These are phyloP conservation scores for Lagenidium giganteum DNA, from an alignment of 352 stramenopile species.

Conservation along the genomic window DNA sequence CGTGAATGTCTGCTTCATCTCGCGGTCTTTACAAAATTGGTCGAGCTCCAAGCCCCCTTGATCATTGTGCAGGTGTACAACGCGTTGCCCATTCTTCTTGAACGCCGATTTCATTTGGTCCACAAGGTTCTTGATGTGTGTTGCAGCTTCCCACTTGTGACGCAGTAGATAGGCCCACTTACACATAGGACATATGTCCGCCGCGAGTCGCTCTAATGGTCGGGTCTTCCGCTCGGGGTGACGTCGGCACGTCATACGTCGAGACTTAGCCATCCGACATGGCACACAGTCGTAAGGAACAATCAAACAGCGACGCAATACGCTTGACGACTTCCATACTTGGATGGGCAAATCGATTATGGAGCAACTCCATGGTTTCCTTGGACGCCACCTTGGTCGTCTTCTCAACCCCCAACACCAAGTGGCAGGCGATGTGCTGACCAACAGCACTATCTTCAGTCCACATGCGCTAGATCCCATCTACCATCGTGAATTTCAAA, in stretches of 20 bases:
- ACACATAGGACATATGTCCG: slow-evolving; percentile 4
- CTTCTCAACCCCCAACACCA: too few relatives aligned
- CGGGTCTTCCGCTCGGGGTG: not conserved
- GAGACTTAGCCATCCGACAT: slow-evolving; percentile 3
- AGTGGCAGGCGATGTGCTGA: too few relatives aligned
- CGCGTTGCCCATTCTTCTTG: not conserved
- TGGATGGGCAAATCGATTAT: too few relatives aligned
- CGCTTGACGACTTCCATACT: too few relatives aligned
- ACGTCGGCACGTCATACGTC: slow-evolving; percentile 8
- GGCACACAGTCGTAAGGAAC: slow-evolving; percentile 9
- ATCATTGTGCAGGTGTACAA: slow-evolving; percentile 9
- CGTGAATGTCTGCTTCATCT: slow-evolving; percentile 7
- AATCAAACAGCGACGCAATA: too few relatives aligned
- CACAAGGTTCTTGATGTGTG: slow-evolving; percentile 1
- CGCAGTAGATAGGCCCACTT: slow-evolving; percentile 12
- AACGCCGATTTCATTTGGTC: slow-evolving; percentile 7
- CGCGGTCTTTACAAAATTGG: slow-evolving; percentile 4
- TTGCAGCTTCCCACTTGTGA: slow-evolving; percentile 2
- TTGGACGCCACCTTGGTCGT: too few relatives aligned
- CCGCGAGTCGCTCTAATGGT: not conserved
- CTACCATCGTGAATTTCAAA: too few relatives aligned
- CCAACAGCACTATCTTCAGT: too few relatives aligned
- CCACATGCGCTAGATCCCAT: too few relatives aligned
- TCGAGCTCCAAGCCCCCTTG: slow-evolving; percentile 10
- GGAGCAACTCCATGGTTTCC: too few relatives aligned